These are phyloP conservation scores for Silene latifolia DNA, from an alignment of 148 eudicot species.

Conservation along the genomic window DNA sequence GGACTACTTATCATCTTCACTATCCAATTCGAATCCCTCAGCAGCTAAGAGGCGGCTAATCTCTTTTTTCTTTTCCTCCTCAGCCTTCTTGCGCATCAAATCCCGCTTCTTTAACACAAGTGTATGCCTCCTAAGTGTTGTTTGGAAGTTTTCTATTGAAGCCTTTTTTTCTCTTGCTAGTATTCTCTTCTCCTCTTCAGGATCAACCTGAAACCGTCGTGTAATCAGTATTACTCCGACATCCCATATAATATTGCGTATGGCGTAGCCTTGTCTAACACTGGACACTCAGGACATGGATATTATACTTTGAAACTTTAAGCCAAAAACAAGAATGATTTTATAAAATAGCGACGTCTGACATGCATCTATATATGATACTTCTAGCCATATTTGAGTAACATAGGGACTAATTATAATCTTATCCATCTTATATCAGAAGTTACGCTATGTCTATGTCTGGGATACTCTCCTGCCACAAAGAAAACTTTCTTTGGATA, in stretches of 20 bases:
- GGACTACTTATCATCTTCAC: constrained; percentile 47
- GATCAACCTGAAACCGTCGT: constrained; percentile 55
- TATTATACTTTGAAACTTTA: too few relatives aligned
- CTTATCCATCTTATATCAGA: neutral
- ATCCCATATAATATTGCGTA: too few relatives aligned
- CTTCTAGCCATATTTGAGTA: too few relatives aligned
- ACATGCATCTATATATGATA: too few relatives aligned
- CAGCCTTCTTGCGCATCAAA: constrained; percentile 68
- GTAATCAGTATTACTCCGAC: neutral
- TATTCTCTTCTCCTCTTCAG: constrained; percentile 85
- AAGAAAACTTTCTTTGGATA: neutral
- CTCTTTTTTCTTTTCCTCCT: constrained; percentile 67
- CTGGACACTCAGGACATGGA: too few relatives aligned
- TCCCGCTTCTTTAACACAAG: constrained; percentile 87
- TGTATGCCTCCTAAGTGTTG: constrained; percentile 73
- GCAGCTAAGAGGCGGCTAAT: constrained; percentile 76
- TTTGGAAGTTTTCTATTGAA: constrained; percentile 62
- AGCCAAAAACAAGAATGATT: too few relatives aligned
- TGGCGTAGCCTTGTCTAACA: too few relatives aligned
- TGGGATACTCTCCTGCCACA: neutral
- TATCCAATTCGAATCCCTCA: constrained; percentile 87
- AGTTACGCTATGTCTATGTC: neutral
- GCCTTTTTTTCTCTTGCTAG: constrained; percentile 82
- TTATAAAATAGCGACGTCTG: too few relatives aligned
- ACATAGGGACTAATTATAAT: too few relatives aligned